Conservation (phyloP, 2,329 filamentous ascomycete species). For the Neonectria punicea region DNA sequence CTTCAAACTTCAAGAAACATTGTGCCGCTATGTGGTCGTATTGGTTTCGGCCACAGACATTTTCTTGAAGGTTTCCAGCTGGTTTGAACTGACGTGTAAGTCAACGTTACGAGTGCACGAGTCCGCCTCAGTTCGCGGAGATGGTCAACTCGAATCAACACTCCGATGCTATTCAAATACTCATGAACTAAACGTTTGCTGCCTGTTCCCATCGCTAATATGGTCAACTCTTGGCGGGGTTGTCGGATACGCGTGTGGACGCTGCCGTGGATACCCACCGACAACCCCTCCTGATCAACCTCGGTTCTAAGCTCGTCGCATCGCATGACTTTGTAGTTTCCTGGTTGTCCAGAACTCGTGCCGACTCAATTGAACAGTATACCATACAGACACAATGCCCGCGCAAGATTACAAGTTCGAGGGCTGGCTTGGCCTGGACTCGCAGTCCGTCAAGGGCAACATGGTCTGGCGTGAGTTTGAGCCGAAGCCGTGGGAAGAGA, state of each 20-base stretch:
- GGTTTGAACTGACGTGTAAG: neutral
- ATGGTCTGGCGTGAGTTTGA: slow-evolving; percentile 66
- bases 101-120: neutral
- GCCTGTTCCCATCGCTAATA: neutral
- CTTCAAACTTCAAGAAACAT: too few species aligned
- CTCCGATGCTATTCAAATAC: neutral
- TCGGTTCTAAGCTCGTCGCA: slow-evolving; percentile 2
- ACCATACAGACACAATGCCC: neutral
- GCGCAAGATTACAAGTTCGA: slow-evolving; percentile 57
- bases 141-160: neutral
- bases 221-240: neutral
- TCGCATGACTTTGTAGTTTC: neutral
- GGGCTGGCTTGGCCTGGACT: slow-evolving; percentile 60
- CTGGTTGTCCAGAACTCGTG: neutral
- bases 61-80: too few species aligned
- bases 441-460: slow-evolving; percentile 57
- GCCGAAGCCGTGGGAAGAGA: slow-evolving; percentile 72
- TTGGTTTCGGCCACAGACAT: too few species aligned
- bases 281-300: slow-evolving; percentile 11
- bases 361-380: neutral
- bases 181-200: neutral
- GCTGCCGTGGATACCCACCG: neutral
- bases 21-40: too few species aligned
- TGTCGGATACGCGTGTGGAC: neutral
- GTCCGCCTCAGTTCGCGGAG: neutral